Conservation (phyloP, 2,329 filamentous ascomycete species). For the Blumeria graminis region DNA sequence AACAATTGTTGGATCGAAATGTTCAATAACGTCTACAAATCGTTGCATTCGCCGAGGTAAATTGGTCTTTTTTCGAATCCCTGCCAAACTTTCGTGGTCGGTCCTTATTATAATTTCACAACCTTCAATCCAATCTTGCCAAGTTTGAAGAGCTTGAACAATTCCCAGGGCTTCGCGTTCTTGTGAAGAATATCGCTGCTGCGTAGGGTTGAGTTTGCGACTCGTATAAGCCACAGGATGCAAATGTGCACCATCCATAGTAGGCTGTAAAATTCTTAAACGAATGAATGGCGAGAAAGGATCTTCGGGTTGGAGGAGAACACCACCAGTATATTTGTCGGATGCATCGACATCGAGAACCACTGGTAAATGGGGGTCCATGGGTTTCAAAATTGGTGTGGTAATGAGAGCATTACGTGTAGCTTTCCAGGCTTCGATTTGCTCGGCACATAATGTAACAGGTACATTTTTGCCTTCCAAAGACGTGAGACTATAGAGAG, state of each 20-base stretch:
- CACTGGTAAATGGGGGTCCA: background rate
- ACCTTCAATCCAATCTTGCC: background rate
- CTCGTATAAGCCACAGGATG: background rate
- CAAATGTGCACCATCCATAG: background rate
- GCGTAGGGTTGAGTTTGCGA: background rate
- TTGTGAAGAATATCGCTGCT: background rate
- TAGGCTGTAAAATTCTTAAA: background rate
- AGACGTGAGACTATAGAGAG: background rate
- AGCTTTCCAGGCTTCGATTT: background rate
- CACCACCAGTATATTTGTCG: background rate
- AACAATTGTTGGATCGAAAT: slow-evolving; percentile 1
- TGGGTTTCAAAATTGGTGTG: background rate
- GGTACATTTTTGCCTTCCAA: background rate
- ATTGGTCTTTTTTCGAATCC: background rate
- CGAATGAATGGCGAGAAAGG: background rate
- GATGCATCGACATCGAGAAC: background rate
- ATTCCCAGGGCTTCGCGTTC: background rate
- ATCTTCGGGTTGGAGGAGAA: background rate
- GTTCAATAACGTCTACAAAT: background rate
- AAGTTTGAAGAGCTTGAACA: background rate
- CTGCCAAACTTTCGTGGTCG: background rate
- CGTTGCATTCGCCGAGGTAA: background rate
- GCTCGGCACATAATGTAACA: background rate
- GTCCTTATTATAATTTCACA: background rate
- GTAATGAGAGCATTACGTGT: background rate